Evolutionary conservation across 2,329 filamentous ascomycete genomes (phyloP).

Genomic region (Drechslerella dactyloides): DNA sequence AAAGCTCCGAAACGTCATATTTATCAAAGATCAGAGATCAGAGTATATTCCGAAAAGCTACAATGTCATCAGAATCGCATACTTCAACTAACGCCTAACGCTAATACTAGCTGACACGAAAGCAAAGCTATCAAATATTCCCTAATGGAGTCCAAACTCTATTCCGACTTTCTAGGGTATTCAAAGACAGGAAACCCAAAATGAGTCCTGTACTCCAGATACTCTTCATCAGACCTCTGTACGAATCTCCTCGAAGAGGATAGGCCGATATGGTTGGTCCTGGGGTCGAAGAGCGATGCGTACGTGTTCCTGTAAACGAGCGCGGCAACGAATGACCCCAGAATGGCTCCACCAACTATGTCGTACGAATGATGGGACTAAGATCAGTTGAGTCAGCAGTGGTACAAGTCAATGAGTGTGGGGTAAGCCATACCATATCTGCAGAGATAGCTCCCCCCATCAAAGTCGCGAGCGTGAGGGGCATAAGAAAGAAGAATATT

Average conservation of each 20-base stretch:
- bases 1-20: too few species aligned
- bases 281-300: slow-evolving; percentile 23
- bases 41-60: too few species aligned
- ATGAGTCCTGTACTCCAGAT: slow-evolving; percentile 17
- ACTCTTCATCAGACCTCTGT: slow-evolving; percentile 1
- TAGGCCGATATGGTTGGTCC: slow-evolving; percentile 37
- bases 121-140: too few species aligned
- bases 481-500: slow-evolving; percentile 29
- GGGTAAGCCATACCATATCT: slow-evolving; percentile 30
- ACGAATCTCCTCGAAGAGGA: slow-evolving; percentile 18
- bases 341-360: slow-evolving; percentile 29
- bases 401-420: neutral
- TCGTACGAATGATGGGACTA: slow-evolving; percentile 46
- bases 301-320: slow-evolving; percentile 25
- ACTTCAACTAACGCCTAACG: too few species aligned
- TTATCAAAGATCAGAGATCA: too few species aligned
- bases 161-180: neutral
- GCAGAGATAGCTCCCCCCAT: slow-evolving; percentile 45
- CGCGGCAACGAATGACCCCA: slow-evolving; percentile 32
- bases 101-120: too few species aligned
- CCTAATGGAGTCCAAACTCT: neutral
- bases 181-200: slow-evolving; percentile 31
- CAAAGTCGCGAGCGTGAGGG: slow-evolving; percentile 27
- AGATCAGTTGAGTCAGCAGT: neutral
- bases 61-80: too few species aligned